Conservation (phyloP, 2,329 filamentous ascomycete genomes). For the Xenoacremonium recifei region DNA sequence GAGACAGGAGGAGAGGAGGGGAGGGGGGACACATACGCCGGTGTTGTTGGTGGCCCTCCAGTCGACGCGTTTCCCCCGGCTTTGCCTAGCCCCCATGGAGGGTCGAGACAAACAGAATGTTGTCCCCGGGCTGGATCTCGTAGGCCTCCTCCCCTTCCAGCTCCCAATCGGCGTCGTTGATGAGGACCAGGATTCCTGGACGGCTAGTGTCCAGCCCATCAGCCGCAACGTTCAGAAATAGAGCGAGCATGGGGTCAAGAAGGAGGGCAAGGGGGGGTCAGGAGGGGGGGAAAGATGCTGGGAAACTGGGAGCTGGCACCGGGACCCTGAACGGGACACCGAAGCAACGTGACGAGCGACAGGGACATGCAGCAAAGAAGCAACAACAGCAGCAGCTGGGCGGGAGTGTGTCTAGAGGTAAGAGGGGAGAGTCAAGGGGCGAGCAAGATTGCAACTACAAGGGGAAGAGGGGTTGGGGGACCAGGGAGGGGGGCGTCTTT, state of each 20-base stretch:
- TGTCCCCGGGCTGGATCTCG: slow-evolving; percentile 77
- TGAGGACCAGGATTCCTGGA: slow-evolving; percentile 91
- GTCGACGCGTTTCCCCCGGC: no score
- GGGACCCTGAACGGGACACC: slow-evolving; percentile 20
- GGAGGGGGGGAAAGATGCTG: slow-evolving; percentile 2
- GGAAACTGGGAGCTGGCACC: slow-evolving; percentile 5
- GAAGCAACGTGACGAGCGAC: slow-evolving; percentile 11
- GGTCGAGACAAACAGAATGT: slow-evolving; percentile 93
- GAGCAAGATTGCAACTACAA: slow-evolving; percentile 1
- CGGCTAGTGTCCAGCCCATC: slow-evolving; percentile 58
- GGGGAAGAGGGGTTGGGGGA: slow-evolving; percentile 1
- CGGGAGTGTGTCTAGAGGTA: no score
- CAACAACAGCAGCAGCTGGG: no score
- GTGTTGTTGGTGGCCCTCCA: no score
- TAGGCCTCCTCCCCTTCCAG: slow-evolving; percentile 93
- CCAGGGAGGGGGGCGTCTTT: no score
- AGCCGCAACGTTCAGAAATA: slow-evolving; percentile 19
- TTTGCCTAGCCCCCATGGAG: slow-evolving; percentile 84
- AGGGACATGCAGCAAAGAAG: no score
- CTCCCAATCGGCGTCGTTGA: slow-evolving; percentile 99
- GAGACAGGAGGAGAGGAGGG: no score
- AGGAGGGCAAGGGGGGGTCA: slow-evolving; percentile 4
- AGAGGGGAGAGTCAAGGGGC: background rate
- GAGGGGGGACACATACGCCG: no score
- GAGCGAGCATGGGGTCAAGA: slow-evolving; percentile 2